phyloP scores from a whole-genome alignment of 345 rosid genomes.

The Triadica sebifera region DNA sequence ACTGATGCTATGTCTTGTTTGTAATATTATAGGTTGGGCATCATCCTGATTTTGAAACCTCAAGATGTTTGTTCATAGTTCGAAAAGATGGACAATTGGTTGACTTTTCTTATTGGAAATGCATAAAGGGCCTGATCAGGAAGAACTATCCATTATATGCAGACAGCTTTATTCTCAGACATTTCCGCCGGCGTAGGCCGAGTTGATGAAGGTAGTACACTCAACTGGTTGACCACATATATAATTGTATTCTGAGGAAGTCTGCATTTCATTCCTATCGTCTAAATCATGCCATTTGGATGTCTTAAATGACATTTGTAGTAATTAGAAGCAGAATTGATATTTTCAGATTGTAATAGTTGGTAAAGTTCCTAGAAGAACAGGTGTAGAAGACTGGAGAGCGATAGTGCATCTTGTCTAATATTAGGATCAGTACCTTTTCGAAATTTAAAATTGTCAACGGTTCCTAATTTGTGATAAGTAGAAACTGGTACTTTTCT shows the following conservation, averaged over 20 bases:
- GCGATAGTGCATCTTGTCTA: no score
- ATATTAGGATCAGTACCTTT: no score
- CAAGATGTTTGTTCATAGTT: constrained; percentile 80
- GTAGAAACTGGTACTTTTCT: background rate
- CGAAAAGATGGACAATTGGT: constrained; percentile 70
- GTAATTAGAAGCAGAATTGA: constrained; percentile 13
- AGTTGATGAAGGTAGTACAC: constrained; percentile 40
- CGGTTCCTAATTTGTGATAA: background rate
- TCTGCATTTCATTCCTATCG: background rate
- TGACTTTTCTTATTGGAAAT: constrained; percentile 98
- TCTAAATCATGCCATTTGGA: background rate
- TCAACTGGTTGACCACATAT: constrained; percentile 16
- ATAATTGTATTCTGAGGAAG: background rate
- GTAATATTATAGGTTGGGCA: constrained; percentile 58
- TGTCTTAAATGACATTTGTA: background rate
- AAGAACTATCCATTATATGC: constrained; percentile 90
- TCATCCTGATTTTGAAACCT: constrained; percentile 79
- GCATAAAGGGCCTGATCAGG: constrained; percentile 86
- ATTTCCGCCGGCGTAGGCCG: constrained; percentile 62
- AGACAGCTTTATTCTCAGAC: constrained; percentile 84
- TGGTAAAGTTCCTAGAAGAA: background rate
- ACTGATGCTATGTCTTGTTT: constrained; percentile 16
- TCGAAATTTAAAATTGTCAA: no score
- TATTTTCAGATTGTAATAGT: background rate
- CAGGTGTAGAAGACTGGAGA: no score